A percentile compares a stretch with the other conserved stretches of the same genome.
phyloP scores from a whole-genome alignment of 2,329 filamentous ascomycete genomes.

The Calcarisporium arbuscula region DNA sequence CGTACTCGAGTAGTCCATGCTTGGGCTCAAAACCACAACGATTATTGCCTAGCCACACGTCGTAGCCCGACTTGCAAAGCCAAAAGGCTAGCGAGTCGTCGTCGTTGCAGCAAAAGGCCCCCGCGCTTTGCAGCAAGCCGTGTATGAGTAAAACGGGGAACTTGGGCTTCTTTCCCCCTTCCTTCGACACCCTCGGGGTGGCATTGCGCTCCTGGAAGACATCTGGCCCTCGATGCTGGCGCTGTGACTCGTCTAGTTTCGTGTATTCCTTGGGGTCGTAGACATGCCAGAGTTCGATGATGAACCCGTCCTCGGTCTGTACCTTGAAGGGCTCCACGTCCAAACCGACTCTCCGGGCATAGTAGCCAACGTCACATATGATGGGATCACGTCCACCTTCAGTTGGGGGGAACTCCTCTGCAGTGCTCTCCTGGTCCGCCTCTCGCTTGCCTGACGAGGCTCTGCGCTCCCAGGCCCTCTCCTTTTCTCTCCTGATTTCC shows the following conservation, averaged over 20 bases:
- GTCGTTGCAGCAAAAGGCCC: conserved; percentile 85
- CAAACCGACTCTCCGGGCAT: conserved; percentile 79
- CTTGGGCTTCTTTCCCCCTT: conserved; percentile 51
- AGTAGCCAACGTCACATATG: conserved; percentile 74
- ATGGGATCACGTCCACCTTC: conserved; percentile 78
- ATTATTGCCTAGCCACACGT: conserved; percentile 95
- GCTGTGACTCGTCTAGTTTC: conserved; percentile 42
- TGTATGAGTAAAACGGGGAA: conserved; percentile 87
- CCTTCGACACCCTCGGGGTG: conserved; percentile 22
- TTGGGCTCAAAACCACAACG: conserved; percentile 77
- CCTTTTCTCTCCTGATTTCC: conserved; percentile 48
- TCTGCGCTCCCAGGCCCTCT: conserved; percentile 55
- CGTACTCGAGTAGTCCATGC: conserved; percentile 63
- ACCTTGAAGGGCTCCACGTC: conserved; percentile 79
- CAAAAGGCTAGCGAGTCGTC: conserved; percentile 87
- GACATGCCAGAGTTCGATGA: conserved; percentile 83
- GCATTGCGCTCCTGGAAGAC: conserved; percentile 48
- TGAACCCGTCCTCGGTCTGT: conserved; percentile 89
- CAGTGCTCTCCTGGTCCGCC: conserved; percentile 35
- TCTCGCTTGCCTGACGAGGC: conserved; percentile 28
- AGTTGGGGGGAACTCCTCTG: conserved; percentile 60
- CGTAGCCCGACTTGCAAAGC: conserved; percentile 85
- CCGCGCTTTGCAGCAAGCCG: conserved; percentile 79
- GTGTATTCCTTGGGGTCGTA: conserved; percentile 74
- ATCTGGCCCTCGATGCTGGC: conserved; percentile 49